These are phyloP conservation scores for Boletus subparvulus DNA, from an alignment of 768 basidiomycete genomes.

Conservation along the genomic window DNA sequence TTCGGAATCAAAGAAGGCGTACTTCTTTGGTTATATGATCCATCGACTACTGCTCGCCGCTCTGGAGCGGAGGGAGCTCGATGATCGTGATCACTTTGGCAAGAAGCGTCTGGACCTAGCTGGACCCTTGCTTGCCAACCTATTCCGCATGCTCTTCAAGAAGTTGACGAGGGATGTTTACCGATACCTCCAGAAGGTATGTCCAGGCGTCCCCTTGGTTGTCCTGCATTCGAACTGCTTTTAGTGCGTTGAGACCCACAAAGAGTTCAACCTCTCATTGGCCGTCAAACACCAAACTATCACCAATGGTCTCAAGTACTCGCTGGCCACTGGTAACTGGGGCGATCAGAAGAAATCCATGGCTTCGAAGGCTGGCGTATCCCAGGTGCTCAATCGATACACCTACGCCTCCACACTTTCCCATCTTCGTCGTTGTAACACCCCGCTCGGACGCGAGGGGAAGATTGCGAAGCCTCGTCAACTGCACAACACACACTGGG, in stretches of 20 bases:
- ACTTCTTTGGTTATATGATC: conserved; percentile 99
- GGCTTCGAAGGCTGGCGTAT: conserved; percentile 97
- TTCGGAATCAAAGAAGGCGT: conserved; percentile 97
- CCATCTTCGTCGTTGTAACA: conserved; percentile 96
- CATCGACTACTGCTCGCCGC: conserved; percentile 93
- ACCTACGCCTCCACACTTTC: conserved; percentile 98
- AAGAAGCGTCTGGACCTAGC: conserved; percentile 97
- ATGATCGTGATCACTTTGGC: conserved; percentile 99
- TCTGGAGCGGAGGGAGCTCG: conserved; percentile 89
- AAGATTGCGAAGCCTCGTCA: conserved; percentile 99
- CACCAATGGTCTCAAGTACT: conserved; percentile 97
- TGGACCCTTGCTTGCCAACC: conserved; percentile 91
- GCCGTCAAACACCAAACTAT: conserved; percentile 98
- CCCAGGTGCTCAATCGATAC: conserved; percentile 97
- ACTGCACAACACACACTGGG: conserved; percentile 99
- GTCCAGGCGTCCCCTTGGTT: conserved; percentile 5
- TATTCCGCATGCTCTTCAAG: conserved; percentile 97
- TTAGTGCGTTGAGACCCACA: conserved; percentile 94
- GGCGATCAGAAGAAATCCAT: conserved; percentile 99
- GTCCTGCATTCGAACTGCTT: conserved; percentile 6
- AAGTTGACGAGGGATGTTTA: conserved; percentile 97
- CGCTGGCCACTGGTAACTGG: conserved; percentile 98
- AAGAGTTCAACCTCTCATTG: conserved; percentile 86
- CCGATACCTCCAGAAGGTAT: conserved; percentile 93
- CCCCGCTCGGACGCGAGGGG: conserved; percentile 95